phyloP scores from a whole-genome alignment of 2,329 filamentous ascomycete genomes.

The Ceratocystis huliohia region DNA sequence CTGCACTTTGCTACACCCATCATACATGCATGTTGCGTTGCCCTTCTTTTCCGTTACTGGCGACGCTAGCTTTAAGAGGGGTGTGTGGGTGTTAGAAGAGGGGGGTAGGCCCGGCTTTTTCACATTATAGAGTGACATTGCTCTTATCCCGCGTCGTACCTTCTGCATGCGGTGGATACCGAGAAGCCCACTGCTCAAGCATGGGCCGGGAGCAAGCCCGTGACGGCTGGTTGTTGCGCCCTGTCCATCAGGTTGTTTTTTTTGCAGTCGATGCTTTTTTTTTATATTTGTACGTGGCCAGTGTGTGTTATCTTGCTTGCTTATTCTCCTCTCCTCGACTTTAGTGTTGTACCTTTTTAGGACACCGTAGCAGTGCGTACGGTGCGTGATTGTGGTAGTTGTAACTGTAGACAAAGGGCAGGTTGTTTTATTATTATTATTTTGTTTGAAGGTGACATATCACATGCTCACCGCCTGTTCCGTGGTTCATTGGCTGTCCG shows the following conservation, averaged over 20 bases:
- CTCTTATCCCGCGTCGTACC: conserved; percentile 2
- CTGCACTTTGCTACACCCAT: not conserved
- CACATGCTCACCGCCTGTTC: conserved; percentile 9
- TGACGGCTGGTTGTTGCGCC: conserved; percentile 10
- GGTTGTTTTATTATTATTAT: not conserved
- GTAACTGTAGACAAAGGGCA: not conserved
- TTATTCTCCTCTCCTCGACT: not conserved
- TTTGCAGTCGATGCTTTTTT: not conserved
- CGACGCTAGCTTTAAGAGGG: not conserved
- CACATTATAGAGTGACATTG: not conserved
- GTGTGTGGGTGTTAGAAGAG: not conserved
- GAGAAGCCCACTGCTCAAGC: not conserved
- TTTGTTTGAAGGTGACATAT: not conserved
- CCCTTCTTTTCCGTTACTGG: not conserved
- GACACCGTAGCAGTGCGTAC: not conserved
- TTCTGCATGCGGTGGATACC: conserved; percentile 4
- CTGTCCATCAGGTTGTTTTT: conserved; percentile 12
- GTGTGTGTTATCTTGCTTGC: not conserved
- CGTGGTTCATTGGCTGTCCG: not conserved
- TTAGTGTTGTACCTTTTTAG: not conserved
- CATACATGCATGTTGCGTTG: not conserved
- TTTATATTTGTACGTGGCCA: not conserved
- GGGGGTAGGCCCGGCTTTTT: not conserved
- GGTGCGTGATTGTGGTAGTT: not conserved
- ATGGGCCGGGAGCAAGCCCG: not conserved